Base-by-base conservation (phyloP, 2,329 filamentous ascomycete genomes). In the Lachnellula cervina region DNA sequence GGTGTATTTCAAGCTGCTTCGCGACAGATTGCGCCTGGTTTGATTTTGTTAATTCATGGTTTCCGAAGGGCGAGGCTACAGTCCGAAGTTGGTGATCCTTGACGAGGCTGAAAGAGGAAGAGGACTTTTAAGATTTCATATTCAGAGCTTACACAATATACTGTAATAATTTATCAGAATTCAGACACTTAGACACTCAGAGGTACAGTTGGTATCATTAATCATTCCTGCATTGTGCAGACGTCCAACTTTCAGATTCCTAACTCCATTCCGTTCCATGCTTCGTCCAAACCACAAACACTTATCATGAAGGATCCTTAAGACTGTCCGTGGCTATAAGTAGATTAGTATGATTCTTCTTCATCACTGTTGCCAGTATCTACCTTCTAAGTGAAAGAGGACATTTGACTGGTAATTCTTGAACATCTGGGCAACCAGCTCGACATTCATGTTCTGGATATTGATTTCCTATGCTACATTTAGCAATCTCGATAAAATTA, bases 331-430 rank as follows among this genome's bases (percentile, higher is more conserved):
- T 95, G 40, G 89, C 90, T 95, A 62, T 28, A 57, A 51, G 23
- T 40, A 19, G 1, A 38, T 66, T 59, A 70, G 59, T 37, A 58
- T 23, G 25, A 35, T 46, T 62, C 47, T 55, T 54, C 43, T 34
- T 52, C 54, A 52, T 16, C 35, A 13, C 19, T 4, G 49, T 25
- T 19, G 16, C 21, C 3, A 14, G 8, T 4, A 17, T 13, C n/a
- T 77, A 95, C 94, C 94, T 84, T 97, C 94, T 5, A 99, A 80
- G 67, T 99, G 94, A 71, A 99, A 97, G 5, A 97, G 77, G 14
- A 97, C 93, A 66, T 97, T 99, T 11, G 91, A 96, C 72, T 97
- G 92, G 71, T 99, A 99, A 74, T 97, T 99, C 77, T 97, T 97
- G 79, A 97, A 99, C 94, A 99, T 99, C 70, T 97, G 93, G 0